phyloP scores from a whole-genome alignment of 1,284 basidiomycete species.

The Tremellales sp. region DNA sequence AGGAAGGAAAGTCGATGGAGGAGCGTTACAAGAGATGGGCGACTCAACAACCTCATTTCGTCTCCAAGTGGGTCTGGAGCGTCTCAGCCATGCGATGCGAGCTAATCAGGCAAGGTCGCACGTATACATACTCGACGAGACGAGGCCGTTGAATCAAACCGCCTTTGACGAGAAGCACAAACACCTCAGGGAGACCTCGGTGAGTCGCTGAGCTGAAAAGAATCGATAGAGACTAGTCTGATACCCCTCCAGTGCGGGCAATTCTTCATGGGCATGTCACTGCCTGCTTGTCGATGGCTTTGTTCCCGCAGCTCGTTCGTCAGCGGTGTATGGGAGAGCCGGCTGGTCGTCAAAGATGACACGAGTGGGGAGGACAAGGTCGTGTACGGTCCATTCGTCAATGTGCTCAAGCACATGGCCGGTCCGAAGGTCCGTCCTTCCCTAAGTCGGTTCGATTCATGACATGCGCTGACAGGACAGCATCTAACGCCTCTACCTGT shows the following conservation, averaged over 20 bases:
- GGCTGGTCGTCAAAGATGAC: conserved; percentile 6
- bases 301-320: conserved; percentile 8
- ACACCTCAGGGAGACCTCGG: conserved; percentile 9
- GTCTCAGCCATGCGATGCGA: neutral
- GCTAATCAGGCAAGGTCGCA: conserved; percentile 11
- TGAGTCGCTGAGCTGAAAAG: conserved; percentile 1
- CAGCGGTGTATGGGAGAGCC: conserved; percentile 19
- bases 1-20: neutral
- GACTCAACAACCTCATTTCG: conserved; percentile 11
- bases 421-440: conserved; percentile 16
- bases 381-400: conserved; percentile 18
- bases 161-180: conserved; percentile 19
- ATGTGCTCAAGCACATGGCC: conserved; percentile 9
- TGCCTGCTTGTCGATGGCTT: conserved; percentile 7
- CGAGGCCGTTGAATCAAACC: conserved; percentile 11
- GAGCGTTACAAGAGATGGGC: neutral
- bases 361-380: conserved; percentile 12
- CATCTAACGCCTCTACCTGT: conserved; percentile 13
- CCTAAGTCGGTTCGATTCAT: neutral
- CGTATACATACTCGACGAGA: conserved; percentile 25
- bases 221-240: neutral
- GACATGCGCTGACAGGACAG: conserved; percentile 1
- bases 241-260: neutral
- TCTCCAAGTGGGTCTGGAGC: conserved; percentile 9
- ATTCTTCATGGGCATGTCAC: conserved; percentile 9